Base-by-base conservation (phyloP, 1,139 yeast species). In the Pichia sp. region DNA sequence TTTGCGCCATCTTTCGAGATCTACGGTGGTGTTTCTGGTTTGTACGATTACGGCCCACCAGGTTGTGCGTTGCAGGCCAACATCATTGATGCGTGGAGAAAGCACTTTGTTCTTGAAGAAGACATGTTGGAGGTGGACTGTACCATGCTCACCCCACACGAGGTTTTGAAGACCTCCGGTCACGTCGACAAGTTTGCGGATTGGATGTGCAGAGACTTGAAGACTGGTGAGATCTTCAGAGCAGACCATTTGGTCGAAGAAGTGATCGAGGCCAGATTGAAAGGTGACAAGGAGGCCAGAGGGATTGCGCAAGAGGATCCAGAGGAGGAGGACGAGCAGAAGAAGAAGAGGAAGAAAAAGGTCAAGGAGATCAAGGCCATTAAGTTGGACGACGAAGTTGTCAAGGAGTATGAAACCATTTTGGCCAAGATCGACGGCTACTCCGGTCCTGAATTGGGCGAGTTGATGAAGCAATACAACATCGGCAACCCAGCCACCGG, bases 101-200 rank as follows among this genome's bases (percentile, higher is more conserved):
- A 92, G 73, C 99, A 95, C 74, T 95, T 95, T 71, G 85, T 95
- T 61, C 79, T 95, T 62, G 98, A 95, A 73, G 99, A 95, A 75
- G 98, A 93, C 68, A 95, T 95, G 98, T 81, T 92, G 70, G 99
- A 95, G 73, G 98, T 95, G 57, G 99, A 95, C 76, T 86, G 96
- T 72, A 90, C 99, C 57, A 92, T 93, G 90, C 79, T 95, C 72
- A 95, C 99, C 49, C 99, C 99, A 16, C 86, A 89, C 68, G 99
- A 95, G 70, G 99, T 95, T 47, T 80, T 95, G 72, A 95, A 95
- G 76, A 95, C 99, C 48, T 92, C 98, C 52, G 99, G 99, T 65
- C 99, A 95, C 72, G 99, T 95, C 61, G 99, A 93, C 72, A 93
- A 95, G 78, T 95, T 95, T 71, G 89, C 97, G 61, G 99, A 95